Conservation (phyloP, 805 yeast species). For the Saturnispora sekii region DNA sequence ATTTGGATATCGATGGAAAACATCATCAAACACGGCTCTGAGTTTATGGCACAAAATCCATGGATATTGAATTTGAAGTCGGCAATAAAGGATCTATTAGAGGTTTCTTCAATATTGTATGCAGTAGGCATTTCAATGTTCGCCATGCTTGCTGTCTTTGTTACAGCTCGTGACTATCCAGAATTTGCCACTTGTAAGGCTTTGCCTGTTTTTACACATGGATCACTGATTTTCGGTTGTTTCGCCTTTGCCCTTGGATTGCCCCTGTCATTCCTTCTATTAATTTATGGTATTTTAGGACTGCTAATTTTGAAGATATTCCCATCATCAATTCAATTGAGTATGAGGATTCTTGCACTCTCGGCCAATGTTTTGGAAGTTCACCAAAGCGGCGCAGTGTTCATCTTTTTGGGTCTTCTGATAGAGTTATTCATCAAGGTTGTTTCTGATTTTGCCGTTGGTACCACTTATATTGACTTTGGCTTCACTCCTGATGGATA, state of each 20-base stretch:
- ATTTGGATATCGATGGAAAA: slow-evolving; percentile 4
- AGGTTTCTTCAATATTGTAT: slow-evolving; percentile 22
- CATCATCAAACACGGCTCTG: slow-evolving; percentile 2
- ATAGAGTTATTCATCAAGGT: slow-evolving; percentile 1
- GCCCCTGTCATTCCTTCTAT: not conserved
- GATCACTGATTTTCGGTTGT: slow-evolving; percentile 33
- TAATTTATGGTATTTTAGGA: slow-evolving; percentile 38
- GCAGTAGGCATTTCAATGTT: slow-evolving; percentile 53
- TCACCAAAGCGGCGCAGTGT: slow-evolving; percentile 57
- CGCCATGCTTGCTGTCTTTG: slow-evolving; percentile 45
- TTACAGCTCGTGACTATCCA: slow-evolving; percentile 57
- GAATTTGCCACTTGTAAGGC: slow-evolving; percentile 58
- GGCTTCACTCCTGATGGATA: slow-evolving; percentile 13
- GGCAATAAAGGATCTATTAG: not conserved
- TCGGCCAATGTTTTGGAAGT: slow-evolving; percentile 66
- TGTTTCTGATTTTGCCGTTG: slow-evolving; percentile 6
- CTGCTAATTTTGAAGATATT: slow-evolving; percentile 38
- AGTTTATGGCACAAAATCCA: slow-evolving; percentile 6
- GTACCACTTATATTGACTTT: slow-evolving; percentile 9
- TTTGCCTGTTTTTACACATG: slow-evolving; percentile 56
- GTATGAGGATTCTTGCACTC: slow-evolving; percentile 19
- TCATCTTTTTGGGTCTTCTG: slow-evolving; percentile 28
- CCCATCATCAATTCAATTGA: slow-evolving; percentile 19
- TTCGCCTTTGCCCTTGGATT: not conserved
- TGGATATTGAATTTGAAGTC: too few relatives aligned